These are phyloP conservation scores for Colletotrichum liaoningense DNA, from an alignment of 2,329 filamentous ascomycete genomes.

Conservation along the genomic window DNA sequence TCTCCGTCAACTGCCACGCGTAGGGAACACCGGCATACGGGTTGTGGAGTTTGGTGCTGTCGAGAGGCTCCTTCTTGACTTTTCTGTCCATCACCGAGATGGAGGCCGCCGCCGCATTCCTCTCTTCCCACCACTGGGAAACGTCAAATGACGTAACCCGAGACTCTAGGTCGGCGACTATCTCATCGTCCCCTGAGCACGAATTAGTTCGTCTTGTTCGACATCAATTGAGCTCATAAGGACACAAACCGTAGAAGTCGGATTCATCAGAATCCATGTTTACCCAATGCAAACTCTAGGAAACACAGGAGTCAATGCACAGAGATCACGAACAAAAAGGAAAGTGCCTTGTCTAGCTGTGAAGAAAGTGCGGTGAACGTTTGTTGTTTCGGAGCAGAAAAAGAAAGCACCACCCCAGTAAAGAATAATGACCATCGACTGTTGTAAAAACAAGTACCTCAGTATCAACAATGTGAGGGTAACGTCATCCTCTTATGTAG, in stretches of 20 bases:
- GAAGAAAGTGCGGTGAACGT: neutral
- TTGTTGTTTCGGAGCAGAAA: neutral
- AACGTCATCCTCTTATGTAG: neutral
- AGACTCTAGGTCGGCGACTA: constrained; percentile 58
- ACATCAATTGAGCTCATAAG: constrained; percentile 25
- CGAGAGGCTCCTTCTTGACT: constrained; percentile 6
- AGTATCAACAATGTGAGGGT: neutral
- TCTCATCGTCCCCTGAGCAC: constrained; percentile 64
- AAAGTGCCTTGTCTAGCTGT: neutral
- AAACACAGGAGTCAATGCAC: neutral
- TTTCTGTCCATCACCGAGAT: neutral
- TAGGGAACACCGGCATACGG: constrained; percentile 64
- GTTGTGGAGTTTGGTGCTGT: constrained; percentile 60
- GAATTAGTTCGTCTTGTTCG: neutral
- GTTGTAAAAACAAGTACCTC: neutral
- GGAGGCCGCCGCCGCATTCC: constrained; percentile 35
- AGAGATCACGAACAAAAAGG: neutral
- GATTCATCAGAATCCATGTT: constrained; percentile 36
- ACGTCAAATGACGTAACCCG: constrained; percentile 63
- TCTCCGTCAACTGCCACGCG: constrained; percentile 74
- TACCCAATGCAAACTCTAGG: neutral
- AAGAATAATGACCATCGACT: neutral
- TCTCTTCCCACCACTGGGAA: constrained; percentile 59
- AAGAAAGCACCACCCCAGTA: neutral
- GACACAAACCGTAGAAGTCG: constrained; percentile 39